Base-by-base conservation (phyloP, 2,329 filamentous ascomycete species). In the Metarhizium guizhouense region DNA sequence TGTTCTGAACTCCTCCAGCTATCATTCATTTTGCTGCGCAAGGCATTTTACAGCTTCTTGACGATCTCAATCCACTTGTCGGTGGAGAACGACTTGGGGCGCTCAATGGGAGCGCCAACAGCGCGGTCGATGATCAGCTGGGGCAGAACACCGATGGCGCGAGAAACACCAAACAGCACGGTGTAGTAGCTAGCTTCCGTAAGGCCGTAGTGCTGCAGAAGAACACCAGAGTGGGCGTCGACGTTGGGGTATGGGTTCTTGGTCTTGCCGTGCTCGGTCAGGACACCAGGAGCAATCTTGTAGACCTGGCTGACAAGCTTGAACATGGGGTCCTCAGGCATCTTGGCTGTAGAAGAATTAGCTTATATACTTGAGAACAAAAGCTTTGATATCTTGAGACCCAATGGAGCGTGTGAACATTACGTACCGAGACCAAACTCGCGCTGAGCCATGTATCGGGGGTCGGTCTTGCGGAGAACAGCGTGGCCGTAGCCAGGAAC, bases 161-260 rank as follows among this genome's bases (percentile, higher is more conserved):
- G 90, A 66, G 92, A 96, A 48, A 99, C 94, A 85, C 94, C 94
- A 76, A 99, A 99, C 72, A 99, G 88, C 61, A 99, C 94, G 61
- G 94, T 99, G 89, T 99, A 99, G 87, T 95, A 99, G 87, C 86
- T 97, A 77, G 94, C 88, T 84, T 99, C 93, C 62, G 89, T 97
- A 74, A 99, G 82, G 70, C 94, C 94, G 80, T 99, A 99, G 87
- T 99, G 94, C 82, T 99, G 94, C 67, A 99, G 90, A 64, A 99
- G 90, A 64, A 99, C 94, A 83, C 94, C 94, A 36, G 92, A 96
- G 88, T 97, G 94, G 70, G 93, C 92, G 71, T 97, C 93, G 70
- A 97, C 92, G 81, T 97, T 97, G 76, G 94, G 94, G 84, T 83
- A 97, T 64, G 93, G 93, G 88, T 97, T 96, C 89, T 97, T 97